A percentile compares a stretch with the other conserved stretches of the same genome.
phyloP scores from a whole-genome alignment of 2,329 filamentous ascomycete genomes.

The Xylaria sp. region DNA sequence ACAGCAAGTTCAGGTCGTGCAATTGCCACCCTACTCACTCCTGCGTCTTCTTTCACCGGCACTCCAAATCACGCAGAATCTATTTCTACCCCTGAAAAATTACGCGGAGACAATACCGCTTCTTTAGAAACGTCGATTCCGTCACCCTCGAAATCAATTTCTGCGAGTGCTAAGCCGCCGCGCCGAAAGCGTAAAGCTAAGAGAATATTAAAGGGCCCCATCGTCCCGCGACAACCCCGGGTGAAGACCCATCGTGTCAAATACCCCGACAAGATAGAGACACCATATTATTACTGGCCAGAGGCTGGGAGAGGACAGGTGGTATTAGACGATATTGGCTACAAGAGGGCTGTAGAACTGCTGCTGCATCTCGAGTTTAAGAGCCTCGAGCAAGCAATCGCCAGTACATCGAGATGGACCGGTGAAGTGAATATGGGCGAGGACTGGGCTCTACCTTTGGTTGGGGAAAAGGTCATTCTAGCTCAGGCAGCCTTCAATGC shows the following conservation, averaged over 20 bases:
- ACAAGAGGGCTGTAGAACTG: conserved; percentile 75
- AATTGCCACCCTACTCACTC: conserved; percentile 40
- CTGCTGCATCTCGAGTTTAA: conserved; percentile 80
- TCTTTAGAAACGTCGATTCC: conserved; percentile 48
- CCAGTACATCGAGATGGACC: conserved; percentile 77
- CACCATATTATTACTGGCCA: conserved; percentile 75
- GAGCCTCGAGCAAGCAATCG: conserved; percentile 68
- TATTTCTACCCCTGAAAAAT: conserved; percentile 18
- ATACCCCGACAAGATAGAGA: conserved; percentile 62
- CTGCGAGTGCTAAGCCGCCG: conserved; percentile 36
- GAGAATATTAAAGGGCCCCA: conserved; percentile 65
- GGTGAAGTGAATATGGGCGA: conserved; percentile 69
- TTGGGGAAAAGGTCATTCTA: conserved; percentile 55
- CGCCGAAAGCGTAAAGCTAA: conserved; percentile 58
- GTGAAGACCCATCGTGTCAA: conserved; percentile 70
- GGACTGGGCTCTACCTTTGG: conserved; percentile 63
- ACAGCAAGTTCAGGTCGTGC: conserved; percentile 10
- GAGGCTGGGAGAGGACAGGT: conserved; percentile 69
- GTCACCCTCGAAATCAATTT: conserved; percentile 48
- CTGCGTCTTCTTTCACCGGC: conserved; percentile 47
- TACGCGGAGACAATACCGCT: conserved; percentile 28
- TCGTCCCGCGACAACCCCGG: conserved; percentile 71
- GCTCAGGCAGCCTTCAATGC: conserved; percentile 26
- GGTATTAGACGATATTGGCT: conserved; percentile 71
- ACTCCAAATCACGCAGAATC: conserved; percentile 43